Percentiles rank a stretch among this genome's conserved stretches.
These are phyloP conservation scores for Raffaelea albimanens DNA, from an alignment of 2,329 filamentous ascomycete genomes.

Conservation along the genomic window DNA sequence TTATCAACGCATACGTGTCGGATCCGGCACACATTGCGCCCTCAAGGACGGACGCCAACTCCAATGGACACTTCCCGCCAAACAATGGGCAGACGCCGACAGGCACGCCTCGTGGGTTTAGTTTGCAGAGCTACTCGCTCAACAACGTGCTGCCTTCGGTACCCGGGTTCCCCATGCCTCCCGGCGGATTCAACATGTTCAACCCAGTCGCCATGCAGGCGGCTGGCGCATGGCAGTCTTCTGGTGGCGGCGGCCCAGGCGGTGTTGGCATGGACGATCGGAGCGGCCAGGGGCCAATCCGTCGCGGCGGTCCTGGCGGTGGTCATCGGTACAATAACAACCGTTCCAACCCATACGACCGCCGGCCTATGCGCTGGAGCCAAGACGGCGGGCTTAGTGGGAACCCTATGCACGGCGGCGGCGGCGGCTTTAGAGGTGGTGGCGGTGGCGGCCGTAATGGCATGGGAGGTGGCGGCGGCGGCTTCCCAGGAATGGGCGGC, in stretches of 20 bases:
- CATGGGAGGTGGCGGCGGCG: conserved; percentile 38
- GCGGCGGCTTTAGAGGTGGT: conserved; percentile 20
- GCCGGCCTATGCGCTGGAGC: conserved; percentile 45
- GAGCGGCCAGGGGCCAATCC: conserved; percentile 54
- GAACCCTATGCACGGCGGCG: conserved; percentile 32
- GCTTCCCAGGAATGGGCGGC: conserved; percentile 30
- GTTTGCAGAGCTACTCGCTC: conserved; percentile 62
- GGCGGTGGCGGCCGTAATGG: conserved; percentile 23
- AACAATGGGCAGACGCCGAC: conserved; percentile 64
- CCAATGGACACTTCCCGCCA: conserved; percentile 88
- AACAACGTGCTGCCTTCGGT: conserved; percentile 47
- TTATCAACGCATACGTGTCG: conserved; percentile 89
- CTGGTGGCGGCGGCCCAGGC: conserved; percentile 51
- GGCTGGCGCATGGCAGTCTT: conserved; percentile 41
- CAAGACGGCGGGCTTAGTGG: conserved; percentile 30
- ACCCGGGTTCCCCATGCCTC: conserved; percentile 42
- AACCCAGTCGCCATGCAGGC: conserved; percentile 34
- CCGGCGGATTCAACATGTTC: conserved; percentile 37
- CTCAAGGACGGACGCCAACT: conserved; percentile 86
- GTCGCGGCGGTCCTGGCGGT: conserved; percentile 44
- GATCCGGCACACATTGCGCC: conserved; percentile 93
- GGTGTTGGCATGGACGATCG: conserved; percentile 40
- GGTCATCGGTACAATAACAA: conserved; percentile 49
- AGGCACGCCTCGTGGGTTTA: conserved; percentile 88
- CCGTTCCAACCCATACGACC: conserved; percentile 65